Evolutionary conservation across 495 filamentous ascomycete genomes (phyloP), one percentile per base, ranked within the genome.

Genomic region (Cercophora sp.): DNA sequence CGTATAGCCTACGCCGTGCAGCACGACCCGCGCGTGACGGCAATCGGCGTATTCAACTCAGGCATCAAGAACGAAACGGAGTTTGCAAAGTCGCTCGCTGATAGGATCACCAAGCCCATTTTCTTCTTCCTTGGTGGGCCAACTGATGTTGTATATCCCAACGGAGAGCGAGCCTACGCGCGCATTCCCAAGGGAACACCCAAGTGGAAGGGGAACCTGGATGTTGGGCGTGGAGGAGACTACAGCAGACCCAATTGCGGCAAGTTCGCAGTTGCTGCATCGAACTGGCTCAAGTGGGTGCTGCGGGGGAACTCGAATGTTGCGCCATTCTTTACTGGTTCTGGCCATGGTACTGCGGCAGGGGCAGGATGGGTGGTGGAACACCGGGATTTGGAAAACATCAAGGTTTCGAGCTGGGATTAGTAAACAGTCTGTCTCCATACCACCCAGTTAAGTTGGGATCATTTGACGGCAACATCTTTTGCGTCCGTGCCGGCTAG

Each of bases 191-290:
- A 19, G 20, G 37, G 31, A 9, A 48, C 46, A 6, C 32, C 46
- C 19, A 48, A 48, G 32, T 48, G 46, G 46, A 48, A 48, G 31
- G 46, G 19, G 11, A 48, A 48, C 29, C 26, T 48, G 31, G 13
- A 15, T 18, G 46, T 48, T 11, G 46, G 46, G 0, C 46, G 37
- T 20, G 25, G 22, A 20, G 46, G 31, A 2, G 37, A 29, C 5
- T 48, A 35, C 20, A 11, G 13, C 5, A 11, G 37, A 32, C 31
- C n/a, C 18, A 48, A 48, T 16, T 29, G 46, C 4, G 46, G 46
- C 18, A 48, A 48, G 31, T 48, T 48, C 25, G 46, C 31, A 5
- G 32, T 48, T 11, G 46, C 46, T 10, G 46, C 16, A 6, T 26
- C 20, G 32, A 36, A 36, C 46, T 48, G 46, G 46, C 31, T 18